phyloP scores from a whole-genome alignment of 345 rosid species.

The Kernera saxatilis region DNA sequence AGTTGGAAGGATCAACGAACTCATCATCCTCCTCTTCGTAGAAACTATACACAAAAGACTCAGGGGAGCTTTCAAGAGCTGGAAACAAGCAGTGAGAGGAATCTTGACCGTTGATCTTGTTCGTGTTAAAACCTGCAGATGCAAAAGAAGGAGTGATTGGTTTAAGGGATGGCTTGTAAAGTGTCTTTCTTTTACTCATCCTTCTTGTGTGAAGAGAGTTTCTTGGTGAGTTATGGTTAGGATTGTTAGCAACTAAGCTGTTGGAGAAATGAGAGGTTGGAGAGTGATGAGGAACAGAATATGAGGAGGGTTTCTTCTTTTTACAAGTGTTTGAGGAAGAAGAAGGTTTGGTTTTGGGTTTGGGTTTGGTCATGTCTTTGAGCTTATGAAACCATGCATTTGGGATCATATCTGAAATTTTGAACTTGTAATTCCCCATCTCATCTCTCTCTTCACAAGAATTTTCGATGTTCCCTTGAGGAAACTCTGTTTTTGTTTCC shows the following conservation, averaged over 20 bases:
- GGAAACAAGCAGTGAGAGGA: slow-evolving; percentile 31
- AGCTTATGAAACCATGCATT: slow-evolving; percentile 81
- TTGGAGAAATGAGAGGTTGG: slow-evolving; percentile 22
- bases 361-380: slow-evolving; percentile 46
- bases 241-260: slow-evolving; percentile 28
- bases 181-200: slow-evolving; percentile 38
- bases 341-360: slow-evolving; percentile 18
- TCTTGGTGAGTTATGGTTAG: slow-evolving; percentile 39
- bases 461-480: neutral
- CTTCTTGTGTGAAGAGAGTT: slow-evolving; percentile 34
- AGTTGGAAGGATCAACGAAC: slow-evolving; percentile 37
- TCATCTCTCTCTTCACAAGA: slow-evolving; percentile 6
- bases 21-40: slow-evolving; percentile 11
- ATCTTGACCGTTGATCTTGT: slow-evolving; percentile 18
- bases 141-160: slow-evolving; percentile 23
- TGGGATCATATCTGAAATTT: slow-evolving; percentile 59
- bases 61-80: slow-evolving; percentile 36
- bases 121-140: slow-evolving; percentile 1
- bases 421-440: slow-evolving; percentile 67
- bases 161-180: slow-evolving; percentile 48
- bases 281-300: slow-evolving; percentile 17
- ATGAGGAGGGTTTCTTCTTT: slow-evolving; percentile 15
- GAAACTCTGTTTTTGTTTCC: neutral
- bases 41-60: slow-evolving; percentile 25
- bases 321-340: slow-evolving; percentile 6